These are phyloP conservation scores for Alliaria petiolata DNA, from an alignment of 345 rosid species.

Conservation along the genomic window DNA sequence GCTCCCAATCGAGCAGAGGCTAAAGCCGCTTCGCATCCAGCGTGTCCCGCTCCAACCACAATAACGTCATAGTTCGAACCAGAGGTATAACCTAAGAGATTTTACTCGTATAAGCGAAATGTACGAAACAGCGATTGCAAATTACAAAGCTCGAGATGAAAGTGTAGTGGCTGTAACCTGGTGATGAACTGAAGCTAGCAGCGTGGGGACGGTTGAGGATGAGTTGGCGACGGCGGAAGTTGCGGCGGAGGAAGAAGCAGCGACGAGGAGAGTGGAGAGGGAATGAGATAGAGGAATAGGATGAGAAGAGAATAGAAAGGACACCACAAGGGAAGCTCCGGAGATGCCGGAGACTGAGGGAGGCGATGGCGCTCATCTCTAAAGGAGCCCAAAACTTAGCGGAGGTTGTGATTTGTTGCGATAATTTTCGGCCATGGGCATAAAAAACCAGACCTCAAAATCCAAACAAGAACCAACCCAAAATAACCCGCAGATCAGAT, in stretches of 20 bases:
- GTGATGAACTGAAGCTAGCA: neutral
- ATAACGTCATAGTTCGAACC: conserved; percentile 80
- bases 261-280: conserved; percentile 12
- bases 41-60: conserved; percentile 95
- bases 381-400: neutral
- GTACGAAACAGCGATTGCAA: neutral
- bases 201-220: conserved; percentile 3
- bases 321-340: conserved; percentile 5
- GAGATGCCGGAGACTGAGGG: conserved; percentile 22
- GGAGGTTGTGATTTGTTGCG: no score
- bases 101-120: conserved; percentile 7
- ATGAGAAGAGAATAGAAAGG: conserved; percentile 17
- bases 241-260: conserved; percentile 27
- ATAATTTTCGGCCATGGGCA: no score
- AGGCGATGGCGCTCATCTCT: conserved; percentile 20
- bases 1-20: conserved; percentile 94
- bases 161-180: neutral
- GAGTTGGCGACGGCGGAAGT: conserved; percentile 30
- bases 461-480: no score
- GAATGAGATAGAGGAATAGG: conserved; percentile 20
- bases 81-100: conserved; percentile 40
- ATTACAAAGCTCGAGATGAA: neutral
- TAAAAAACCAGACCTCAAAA: no score
- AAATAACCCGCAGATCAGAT: no score
- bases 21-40: conserved; percentile 92